Evolutionary conservation across 2,329 filamentous ascomycete species (phyloP).

Genomic region (Aspergillus ochraceus): DNA sequence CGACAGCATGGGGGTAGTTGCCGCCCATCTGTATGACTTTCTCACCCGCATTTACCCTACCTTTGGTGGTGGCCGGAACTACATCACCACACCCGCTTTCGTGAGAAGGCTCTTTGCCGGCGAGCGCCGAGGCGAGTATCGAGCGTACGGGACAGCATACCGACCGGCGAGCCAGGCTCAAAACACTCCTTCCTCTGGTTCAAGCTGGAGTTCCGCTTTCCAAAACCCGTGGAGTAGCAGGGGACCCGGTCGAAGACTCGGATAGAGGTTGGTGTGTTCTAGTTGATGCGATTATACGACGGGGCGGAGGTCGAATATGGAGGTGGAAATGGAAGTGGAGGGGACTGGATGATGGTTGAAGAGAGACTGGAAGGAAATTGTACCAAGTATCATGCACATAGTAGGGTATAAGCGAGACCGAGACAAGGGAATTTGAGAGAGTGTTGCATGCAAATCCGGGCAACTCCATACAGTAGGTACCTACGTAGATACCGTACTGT

Average conservation of each 20-base stretch:
- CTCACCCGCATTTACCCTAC: conserved; percentile 83
- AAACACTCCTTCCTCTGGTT: conserved; percentile 12
- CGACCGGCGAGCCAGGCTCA: conserved; percentile 35
- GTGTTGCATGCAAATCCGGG: no score
- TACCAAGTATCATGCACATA: no score
- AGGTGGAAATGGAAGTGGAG: no score
- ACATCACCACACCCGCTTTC: conserved; percentile 71
- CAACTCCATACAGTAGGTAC: no score
- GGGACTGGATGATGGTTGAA: background rate
- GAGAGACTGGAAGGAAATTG: background rate
- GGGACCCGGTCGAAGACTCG: conserved; percentile 43
- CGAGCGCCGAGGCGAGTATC: conserved; percentile 46
- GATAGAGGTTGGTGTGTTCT: conserved; percentile 24
- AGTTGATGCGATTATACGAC: no score
- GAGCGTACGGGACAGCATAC: conserved; percentile 64
- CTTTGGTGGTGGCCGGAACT: conserved; percentile 79
- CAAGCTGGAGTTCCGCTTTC: conserved; percentile 33
- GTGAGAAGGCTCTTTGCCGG: conserved; percentile 66
- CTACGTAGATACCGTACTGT: background rate
- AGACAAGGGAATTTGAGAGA: no score
- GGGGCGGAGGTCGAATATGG: background rate
- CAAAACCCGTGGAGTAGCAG: conserved; percentile 38
- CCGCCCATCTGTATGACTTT: conserved; percentile 90
- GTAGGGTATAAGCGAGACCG: no score
- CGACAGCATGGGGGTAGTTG: conserved; percentile 75